Evolutionary conservation across 768 basidiomycete species (phyloP).

Genomic region (Pleurotus salmoneostramineus): DNA sequence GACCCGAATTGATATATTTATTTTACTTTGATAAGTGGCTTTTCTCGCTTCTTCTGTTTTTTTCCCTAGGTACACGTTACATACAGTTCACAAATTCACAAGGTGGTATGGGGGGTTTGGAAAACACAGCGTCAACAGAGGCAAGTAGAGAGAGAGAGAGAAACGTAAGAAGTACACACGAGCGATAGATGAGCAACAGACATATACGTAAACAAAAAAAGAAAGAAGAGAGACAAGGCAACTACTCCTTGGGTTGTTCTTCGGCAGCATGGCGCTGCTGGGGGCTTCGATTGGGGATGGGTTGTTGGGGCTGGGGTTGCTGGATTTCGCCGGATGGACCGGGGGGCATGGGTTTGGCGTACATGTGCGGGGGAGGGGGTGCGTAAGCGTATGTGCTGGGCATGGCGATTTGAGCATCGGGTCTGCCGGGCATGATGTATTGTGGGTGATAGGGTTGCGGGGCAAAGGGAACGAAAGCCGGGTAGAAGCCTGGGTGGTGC

Average conservation of each 20-base stretch:
- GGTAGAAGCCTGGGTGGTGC: constrained; percentile 38
- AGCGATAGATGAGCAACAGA: not conserved
- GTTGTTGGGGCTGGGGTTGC: not conserved
- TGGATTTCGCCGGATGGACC: constrained; percentile 8
- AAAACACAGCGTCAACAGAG: too few relatives aligned
- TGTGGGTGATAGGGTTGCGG: constrained; percentile 40
- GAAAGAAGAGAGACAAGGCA: not conserved
- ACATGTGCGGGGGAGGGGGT: constrained; percentile 8
- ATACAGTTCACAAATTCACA: too few relatives aligned
- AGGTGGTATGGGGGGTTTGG: too few relatives aligned
- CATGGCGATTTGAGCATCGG: constrained; percentile 33
- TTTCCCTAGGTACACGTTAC: too few relatives aligned
- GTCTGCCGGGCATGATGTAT: constrained; percentile 39
- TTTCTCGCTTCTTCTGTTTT: too few relatives aligned
- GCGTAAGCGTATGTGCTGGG: constrained; percentile 22
- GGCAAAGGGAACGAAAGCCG: constrained; percentile 43
- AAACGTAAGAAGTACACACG: not conserved
- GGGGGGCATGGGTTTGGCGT: constrained; percentile 8
- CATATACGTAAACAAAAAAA: not conserved
- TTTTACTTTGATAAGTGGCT: too few relatives aligned
- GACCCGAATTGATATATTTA: too few relatives aligned
- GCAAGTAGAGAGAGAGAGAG: too few relatives aligned
- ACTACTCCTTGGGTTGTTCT: not conserved
- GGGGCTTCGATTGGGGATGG: not conserved
- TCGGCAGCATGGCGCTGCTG: too few relatives aligned